Evolutionary conservation across 768 basidiomycete species (phyloP).

Genomic region (Leccinellum luteum): DNA sequence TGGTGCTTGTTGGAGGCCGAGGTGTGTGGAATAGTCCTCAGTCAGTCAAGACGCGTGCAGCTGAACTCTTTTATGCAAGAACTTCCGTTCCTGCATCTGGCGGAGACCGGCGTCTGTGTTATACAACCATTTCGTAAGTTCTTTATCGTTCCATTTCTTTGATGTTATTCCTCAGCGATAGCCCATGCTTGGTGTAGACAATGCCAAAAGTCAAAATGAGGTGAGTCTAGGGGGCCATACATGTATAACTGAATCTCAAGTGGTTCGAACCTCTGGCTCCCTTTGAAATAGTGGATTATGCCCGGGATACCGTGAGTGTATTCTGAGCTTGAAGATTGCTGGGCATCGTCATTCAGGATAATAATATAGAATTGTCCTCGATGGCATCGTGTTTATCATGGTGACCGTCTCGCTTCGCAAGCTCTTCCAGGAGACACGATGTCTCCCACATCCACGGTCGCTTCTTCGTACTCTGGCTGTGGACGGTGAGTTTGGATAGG

Average conservation of each 20-base stretch:
- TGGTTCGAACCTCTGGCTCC: neutral
- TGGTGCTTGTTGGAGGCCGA: neutral
- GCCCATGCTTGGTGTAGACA: neutral
- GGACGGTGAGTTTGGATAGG: slow-evolving; percentile 10
- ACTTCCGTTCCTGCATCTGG: neutral
- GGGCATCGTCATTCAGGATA: neutral
- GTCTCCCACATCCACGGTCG: neutral
- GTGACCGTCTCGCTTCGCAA: neutral
- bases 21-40: neutral
- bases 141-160: neutral
- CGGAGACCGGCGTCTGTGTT: neutral
- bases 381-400: neutral
- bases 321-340: neutral
- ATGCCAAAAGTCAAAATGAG: fast-evolving
- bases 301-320: neutral
- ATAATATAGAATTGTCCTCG: neutral
- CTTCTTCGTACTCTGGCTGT: neutral
- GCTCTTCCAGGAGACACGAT: neutral
- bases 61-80: neutral
- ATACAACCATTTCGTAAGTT: neutral
- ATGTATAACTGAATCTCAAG: neutral
- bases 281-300: neutral
- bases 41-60: neutral
- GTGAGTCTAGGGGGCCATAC: neutral
- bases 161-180: neutral